Evolutionary conservation across 768 basidiomycete genomes (phyloP).

Genomic region (Russula abietina): DNA sequence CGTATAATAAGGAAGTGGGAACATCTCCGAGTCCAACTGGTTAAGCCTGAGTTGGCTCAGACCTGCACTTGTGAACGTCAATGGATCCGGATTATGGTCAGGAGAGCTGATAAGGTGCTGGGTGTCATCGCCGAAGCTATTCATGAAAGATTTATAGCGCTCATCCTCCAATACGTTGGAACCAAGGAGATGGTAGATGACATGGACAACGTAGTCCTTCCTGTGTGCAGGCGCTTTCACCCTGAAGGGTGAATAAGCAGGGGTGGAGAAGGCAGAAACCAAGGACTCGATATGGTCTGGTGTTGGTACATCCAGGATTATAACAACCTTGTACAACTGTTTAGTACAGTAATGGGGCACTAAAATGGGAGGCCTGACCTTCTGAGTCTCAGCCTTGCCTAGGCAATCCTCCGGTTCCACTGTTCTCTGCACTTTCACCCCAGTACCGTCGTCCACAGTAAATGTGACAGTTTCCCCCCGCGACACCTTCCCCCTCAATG

Average conservation of each 20-base stretch:
- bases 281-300: constrained; percentile 50
- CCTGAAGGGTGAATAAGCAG: constrained; percentile 45
- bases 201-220: constrained; percentile 43
- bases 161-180: constrained; percentile 62
- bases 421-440: constrained; percentile 40
- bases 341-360: not conserved
- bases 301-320: constrained; percentile 70
- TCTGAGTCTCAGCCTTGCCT: constrained; percentile 46
- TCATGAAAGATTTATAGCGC: constrained; percentile 68
- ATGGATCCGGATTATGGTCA: constrained; percentile 51
- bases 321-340: constrained; percentile 41
- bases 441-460: constrained; percentile 41
- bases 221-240: constrained; percentile 38
- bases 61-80: constrained; percentile 70
- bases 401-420: constrained; percentile 58
- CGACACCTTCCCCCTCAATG: constrained; percentile 52
- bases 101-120: constrained; percentile 76
- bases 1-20: constrained; percentile 57
- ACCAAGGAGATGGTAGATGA: constrained; percentile 68
- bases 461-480: constrained; percentile 60
- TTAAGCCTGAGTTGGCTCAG: constrained; percentile 67
- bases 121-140: constrained; percentile 50
- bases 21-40: constrained; percentile 65
- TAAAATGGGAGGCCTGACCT: constrained; percentile 32
- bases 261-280: constrained; percentile 40